Base-by-base conservation (phyloP, 129 eudicot genomes). In the Escallonia herrerae region DNA sequence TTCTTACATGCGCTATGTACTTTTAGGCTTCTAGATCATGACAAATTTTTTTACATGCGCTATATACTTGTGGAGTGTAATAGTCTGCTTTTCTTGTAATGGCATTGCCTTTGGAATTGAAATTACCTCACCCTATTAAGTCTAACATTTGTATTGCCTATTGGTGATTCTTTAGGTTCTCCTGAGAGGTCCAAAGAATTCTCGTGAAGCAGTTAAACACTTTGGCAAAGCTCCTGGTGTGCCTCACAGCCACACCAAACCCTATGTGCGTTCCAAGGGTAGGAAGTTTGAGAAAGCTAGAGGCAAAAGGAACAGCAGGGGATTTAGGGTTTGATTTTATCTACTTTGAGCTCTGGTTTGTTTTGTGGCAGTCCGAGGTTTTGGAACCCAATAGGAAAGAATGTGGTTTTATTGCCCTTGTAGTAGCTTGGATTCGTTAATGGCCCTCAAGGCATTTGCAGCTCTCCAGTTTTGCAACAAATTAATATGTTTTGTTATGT, bases 161-260 rank as follows among this genome's bases (percentile, higher is more conserved):
- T 48, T 10, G 52, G 2, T 5, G 3, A 48, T 6, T 48, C 7
- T 13, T 48, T 65, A 81, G 86, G 75, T 81, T 77, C 86, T 81
- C 54, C 83, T 81, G 44, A 77, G 86, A 77, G 86, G 86, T 4
- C 86, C 83, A 43, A 81, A 73, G 86, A 81, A 81, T 38, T 62
- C 75, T 0, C 73, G 86, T 38, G 86, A 81, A 63, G 86, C 86
- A 2, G 86, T 81, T 49, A 77, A 22, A 63, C 86, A 81, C 77
- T 81, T 81, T 56, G 86, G 86, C 69, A 22, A 22, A 22, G 86
- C 86, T 52, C 86, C 87, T 69, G 87, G 87, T 82, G 87, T 82
- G 3, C 87, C 87, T 51, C 83, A 82, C 73, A 78, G 83, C 58
- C 87, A 82, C 80, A 82, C 80, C 54, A 82, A 82, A 58, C 87